Evolutionary conservation across 2,329 filamentous ascomycete species (phyloP).

Genomic region (Neobulgaria alba): DNA sequence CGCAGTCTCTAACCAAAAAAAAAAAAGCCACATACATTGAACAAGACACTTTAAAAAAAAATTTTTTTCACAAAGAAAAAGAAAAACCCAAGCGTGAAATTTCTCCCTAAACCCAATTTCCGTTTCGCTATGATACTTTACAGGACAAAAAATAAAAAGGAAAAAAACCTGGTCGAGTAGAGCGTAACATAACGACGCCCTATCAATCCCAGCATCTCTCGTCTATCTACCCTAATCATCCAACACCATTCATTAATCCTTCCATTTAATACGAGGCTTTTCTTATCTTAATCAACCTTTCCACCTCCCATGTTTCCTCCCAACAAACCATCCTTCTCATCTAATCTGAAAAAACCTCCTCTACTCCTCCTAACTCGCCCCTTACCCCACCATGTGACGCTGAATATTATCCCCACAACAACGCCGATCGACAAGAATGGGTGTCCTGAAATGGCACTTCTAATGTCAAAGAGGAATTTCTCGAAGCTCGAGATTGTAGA

Average conservation of each 20-base stretch:
- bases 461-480: constrained; percentile 61
- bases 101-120: too few species aligned
- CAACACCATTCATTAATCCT: constrained; percentile 2
- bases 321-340: constrained; percentile 59
- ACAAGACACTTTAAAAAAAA: too few species aligned
- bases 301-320: constrained; percentile 39
- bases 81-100: too few species aligned
- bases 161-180: constrained; percentile 1
- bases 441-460: constrained; percentile 49
- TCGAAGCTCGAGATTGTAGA: constrained; percentile 65
- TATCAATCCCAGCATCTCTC: constrained; percentile 1
- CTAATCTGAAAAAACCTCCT: constrained; percentile 53
- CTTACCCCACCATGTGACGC: constrained; percentile 43
- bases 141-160: too few species aligned
- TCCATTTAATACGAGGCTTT: not conserved
- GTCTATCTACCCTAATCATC: not conserved
- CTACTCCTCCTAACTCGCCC: constrained; percentile 45
- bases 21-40: too few species aligned
- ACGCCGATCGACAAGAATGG: constrained; percentile 50
- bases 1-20: too few species aligned
- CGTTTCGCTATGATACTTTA: too few species aligned
- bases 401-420: constrained; percentile 47
- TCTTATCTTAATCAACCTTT: constrained; percentile 40
- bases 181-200: constrained; percentile 9
- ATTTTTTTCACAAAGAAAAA: too few species aligned